Percentiles rank a stretch among this genome's conserved stretches.
These are phyloP conservation scores for Xerophyta viscosa DNA, from an alignment of 106 monocot genomes.

Conservation along the genomic window DNA sequence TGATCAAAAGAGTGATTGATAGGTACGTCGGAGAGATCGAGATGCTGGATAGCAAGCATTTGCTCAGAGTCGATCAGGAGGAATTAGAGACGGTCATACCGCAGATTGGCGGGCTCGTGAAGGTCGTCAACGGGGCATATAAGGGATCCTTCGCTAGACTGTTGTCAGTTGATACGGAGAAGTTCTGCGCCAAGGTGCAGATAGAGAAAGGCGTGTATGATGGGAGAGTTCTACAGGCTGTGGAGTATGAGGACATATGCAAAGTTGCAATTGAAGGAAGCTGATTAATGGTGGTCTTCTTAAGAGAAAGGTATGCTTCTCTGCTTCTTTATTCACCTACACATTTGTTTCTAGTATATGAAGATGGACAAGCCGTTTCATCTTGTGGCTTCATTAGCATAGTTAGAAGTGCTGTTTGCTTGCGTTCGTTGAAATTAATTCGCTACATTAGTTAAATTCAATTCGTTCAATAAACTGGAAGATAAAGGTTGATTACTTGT, in stretches of 20 bases:
- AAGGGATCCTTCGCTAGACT: constrained; percentile 70
- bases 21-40: constrained; percentile 87
- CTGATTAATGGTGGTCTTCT: not conserved
- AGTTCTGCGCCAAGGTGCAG: constrained; percentile 77
- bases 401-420: too few species aligned
- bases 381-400: too few species aligned
- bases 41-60: constrained; percentile 88
- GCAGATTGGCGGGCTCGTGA: constrained; percentile 81
- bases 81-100: constrained; percentile 96
- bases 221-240: constrained; percentile 67
- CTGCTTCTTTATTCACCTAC: not conserved
- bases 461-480: too few species aligned
- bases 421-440: too few species aligned
- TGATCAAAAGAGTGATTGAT: constrained; percentile 66
- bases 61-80: constrained; percentile 80
- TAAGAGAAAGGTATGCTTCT: not conserved
- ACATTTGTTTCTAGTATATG: too few species aligned
- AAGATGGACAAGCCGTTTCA: too few species aligned
- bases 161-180: constrained; percentile 55
- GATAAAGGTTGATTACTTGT: too few species aligned
- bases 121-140: constrained; percentile 94
- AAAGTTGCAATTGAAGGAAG: constrained; percentile 26
- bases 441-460: too few species aligned
- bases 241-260: constrained; percentile 93
- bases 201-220: constrained; percentile 95